Evolutionary conservation across 345 rosid genomes (phyloP).

Genomic region (Boechera divaricarpa): DNA sequence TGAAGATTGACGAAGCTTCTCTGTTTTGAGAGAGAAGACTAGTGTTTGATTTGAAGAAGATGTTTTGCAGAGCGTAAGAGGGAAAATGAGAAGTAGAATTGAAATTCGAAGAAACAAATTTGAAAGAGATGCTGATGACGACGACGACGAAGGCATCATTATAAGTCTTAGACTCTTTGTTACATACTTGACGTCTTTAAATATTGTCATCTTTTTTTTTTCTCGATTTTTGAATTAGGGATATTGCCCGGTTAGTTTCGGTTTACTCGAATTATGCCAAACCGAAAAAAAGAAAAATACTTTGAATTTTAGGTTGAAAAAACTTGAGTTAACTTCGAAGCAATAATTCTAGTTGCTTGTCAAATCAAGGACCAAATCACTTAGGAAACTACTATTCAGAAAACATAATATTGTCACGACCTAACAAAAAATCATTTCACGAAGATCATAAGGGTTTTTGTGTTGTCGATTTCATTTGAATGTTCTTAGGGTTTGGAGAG

Average conservation of each 20-base stretch:
- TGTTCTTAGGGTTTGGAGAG: slow-evolving; percentile 16
- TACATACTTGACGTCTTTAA: slow-evolving; percentile 39
- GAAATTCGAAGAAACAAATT: slow-evolving; percentile 33
- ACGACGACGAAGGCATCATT: slow-evolving; percentile 36
- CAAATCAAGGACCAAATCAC: slow-evolving; percentile 30
- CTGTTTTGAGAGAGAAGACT: slow-evolving; percentile 57
- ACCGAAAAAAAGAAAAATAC: background rate
- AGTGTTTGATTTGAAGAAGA: slow-evolving; percentile 49
- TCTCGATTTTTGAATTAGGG: background rate
- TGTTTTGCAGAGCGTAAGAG: slow-evolving; percentile 19
- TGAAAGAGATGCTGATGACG: slow-evolving; percentile 33
- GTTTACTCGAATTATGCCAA: slow-evolving; percentile 15
- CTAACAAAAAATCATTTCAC: slow-evolving; percentile 1
- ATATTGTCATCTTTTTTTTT: slow-evolving; percentile 19
- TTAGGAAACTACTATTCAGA: slow-evolving; percentile 15
- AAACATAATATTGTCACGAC: slow-evolving; percentile 19
- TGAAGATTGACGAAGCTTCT: slow-evolving; percentile 63
- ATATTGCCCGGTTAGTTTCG: slow-evolving; percentile 26
- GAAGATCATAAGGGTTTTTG: slow-evolving; percentile 6
- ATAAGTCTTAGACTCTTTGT: slow-evolving; percentile 30
- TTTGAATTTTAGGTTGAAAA: slow-evolving; percentile 26
- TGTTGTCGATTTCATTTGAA: slow-evolving; percentile 31
- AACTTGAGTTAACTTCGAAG: slow-evolving; percentile 18
- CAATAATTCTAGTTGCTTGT: slow-evolving; percentile 37
- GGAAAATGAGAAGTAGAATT: slow-evolving; percentile 47